Base-by-base conservation (phyloP, 345 rosid genomes). In the Citrus cavaleriei region DNA sequence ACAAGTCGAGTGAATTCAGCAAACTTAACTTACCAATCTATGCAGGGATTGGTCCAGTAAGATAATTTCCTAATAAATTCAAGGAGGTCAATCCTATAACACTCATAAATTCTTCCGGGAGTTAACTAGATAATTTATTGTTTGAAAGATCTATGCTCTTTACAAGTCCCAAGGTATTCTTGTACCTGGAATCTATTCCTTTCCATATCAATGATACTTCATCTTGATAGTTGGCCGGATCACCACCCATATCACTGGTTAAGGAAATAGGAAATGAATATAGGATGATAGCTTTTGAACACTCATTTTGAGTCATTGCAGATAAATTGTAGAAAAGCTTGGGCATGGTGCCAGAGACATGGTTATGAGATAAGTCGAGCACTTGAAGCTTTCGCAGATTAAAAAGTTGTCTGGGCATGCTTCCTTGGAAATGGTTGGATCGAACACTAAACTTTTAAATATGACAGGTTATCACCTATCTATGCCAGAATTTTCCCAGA, bases 381-480 rank as follows among this genome's bases (percentile, higher is more conserved):
- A 78, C 60, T 35, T 61, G 61, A 55, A 74, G 5, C 18, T 19
- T 22, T 14, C 13, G 6, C 3, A 60, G 24, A 32, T 60, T 6
- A 57, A 75, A 78, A 5, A 73, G 5, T 19, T 68, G 62, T 9
- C 2, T 12, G 3, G 79, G 81, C 3, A 63, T 40, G 54, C 6
- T 75, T 21, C 77, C 87, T 13, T 34, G 27, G 35, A 78, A 81
- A 22, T 25, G 57, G 73, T 81, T 84, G 13, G 82, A 84, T 22
- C 35, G 46, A 4, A 84, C 74, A 35, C 65, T 42, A 28, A 65
- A 68, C 68, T 28, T 28, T 16, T 73, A 84, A 76, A 19, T 30
- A 6, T 4, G 34, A 0, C 12, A 60, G 68, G 71, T 59, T 64
- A 30, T 59, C 57, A 8, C 80, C 78, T 8, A 78, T 18, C 81